A percentile compares a stretch with the other conserved stretches of the same genome.
Conservation (phyloP, 1,139 yeast genomes). For the Hanseniaspora sp. region DNA sequence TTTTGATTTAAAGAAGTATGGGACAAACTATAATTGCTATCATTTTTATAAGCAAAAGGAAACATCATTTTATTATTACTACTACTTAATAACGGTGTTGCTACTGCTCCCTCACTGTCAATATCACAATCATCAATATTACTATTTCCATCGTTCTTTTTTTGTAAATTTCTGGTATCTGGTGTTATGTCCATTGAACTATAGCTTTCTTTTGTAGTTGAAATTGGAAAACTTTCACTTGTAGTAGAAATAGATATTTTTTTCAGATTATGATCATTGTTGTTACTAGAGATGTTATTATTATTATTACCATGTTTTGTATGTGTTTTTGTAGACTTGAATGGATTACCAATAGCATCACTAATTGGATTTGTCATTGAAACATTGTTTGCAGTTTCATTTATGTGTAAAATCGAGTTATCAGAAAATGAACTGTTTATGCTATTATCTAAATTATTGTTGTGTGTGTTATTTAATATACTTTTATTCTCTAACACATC, state of each 20-base stretch:
- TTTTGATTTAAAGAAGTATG: background rate
- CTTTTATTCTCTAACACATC: background rate
- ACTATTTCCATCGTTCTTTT: background rate
- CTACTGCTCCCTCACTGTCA: conserved; percentile 5
- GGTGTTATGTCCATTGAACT: background rate
- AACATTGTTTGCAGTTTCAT: background rate
- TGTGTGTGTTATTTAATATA: background rate
- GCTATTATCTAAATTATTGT: background rate
- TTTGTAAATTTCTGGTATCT: background rate
- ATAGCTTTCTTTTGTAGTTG: background rate
- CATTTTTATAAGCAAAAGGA: background rate
- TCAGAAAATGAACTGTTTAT: background rate
- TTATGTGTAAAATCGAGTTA: background rate
- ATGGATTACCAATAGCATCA: conserved; percentile 1
- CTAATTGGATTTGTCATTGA: background rate
- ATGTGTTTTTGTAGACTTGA: background rate
- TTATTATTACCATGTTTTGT: background rate
- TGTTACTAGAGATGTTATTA: background rate
- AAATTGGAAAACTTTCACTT: background rate
- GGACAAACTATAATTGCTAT: background rate
- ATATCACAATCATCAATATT: background rate
- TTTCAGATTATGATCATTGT: background rate
- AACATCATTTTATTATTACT: background rate
- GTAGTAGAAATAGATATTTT: background rate
- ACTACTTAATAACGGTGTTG: conserved; percentile 7